Evolutionary conservation across 2,329 filamentous ascomycete species (phyloP), one percentile per base, ranked within the genome.

Genomic region (Colletotrichum cereale): DNA sequence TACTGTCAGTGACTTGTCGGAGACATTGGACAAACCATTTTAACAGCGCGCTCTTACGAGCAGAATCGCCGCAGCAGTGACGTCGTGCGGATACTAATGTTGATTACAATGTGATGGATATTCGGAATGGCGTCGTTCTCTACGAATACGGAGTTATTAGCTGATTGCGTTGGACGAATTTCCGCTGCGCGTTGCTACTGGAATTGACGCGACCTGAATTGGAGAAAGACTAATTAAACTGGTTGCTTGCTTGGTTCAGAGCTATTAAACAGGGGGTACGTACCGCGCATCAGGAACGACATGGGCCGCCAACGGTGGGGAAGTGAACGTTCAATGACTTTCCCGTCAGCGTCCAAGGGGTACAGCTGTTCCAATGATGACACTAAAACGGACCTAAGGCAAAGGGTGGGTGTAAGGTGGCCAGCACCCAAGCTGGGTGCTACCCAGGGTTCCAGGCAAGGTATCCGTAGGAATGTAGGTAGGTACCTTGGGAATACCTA

Each of bases 11-110:
- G 42, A 38, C 36, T 34, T 21, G 24, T 72, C 21, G 52, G 53
- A 47, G 34, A 6, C 16, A 40, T 29, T 38, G 5, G n/a, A 63
- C 57, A 29, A 58, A 71, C 68, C 68, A 71, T 71, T 29, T 29
- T 68, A 50, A 58, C 42, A 34, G 36, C 7, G 50, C 34, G n/a
- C 47, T 42, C 47, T 40, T n/a, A 29, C n/a, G 60, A 65, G 38
- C 63, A 29, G 29, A 6, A 24, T 62, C 44, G 26, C 38, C 24
- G 34, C 5, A 52, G 18, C 47, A 8, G 24, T 16, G 14, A 11
- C 29, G 5, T 62, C 10, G 3, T 52, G 10, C 24, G 26, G 34
- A 52, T 62, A 40, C 34, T 38, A 16, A 21, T 26, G 47, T 29
- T 48, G 31, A 26, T 16, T 29, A n/a, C 18, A 31, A 14, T 12